These are phyloP conservation scores for Pythium chondricola DNA, from an alignment of 352 stramenopile genomes.

Conservation along the genomic window DNA sequence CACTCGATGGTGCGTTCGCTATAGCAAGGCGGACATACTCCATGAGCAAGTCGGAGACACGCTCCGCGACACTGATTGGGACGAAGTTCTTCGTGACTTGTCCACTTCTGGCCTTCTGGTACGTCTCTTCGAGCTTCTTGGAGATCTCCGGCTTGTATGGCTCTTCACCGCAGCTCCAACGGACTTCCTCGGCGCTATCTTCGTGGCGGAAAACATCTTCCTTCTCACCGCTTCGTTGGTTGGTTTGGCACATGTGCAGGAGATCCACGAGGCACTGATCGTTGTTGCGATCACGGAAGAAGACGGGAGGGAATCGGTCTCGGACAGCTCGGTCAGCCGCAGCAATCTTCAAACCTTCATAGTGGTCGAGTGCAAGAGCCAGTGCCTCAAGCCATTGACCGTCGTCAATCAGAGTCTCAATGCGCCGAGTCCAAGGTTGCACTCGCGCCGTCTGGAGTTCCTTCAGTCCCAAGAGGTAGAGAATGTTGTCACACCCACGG, in stretches of 20 bases:
- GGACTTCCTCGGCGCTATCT: slow-evolving; percentile 72
- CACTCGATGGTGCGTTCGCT: slow-evolving; percentile 59
- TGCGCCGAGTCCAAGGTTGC: slow-evolving; percentile 89
- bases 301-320: slow-evolving; percentile 81
- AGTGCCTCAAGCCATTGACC: slow-evolving; percentile 97
- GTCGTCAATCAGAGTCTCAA: slow-evolving; percentile 92
- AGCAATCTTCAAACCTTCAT: slow-evolving; percentile 87
- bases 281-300: slow-evolving; percentile 87
- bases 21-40: slow-evolving; percentile 87
- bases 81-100: slow-evolving; percentile 86
- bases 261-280: slow-evolving; percentile 87
- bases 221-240: slow-evolving; percentile 82
- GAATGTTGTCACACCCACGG: slow-evolving; percentile 89
- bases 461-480: slow-evolving; percentile 91
- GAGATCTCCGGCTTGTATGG: slow-evolving; percentile 72
- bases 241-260: slow-evolving; percentile 87
- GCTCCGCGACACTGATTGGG: slow-evolving; percentile 83
- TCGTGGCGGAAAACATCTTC: slow-evolving; percentile 73
- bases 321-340: slow-evolving; percentile 73
- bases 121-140: slow-evolving; percentile 80
- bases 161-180: slow-evolving; percentile 77
- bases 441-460: slow-evolving; percentile 90
- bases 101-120: slow-evolving; percentile 76
- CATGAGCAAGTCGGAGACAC: slow-evolving; percentile 86
- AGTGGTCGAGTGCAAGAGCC: slow-evolving; percentile 94